phyloP scores from a whole-genome alignment of 306 rosid species.

The Hippophae rhamnoides region DNA sequence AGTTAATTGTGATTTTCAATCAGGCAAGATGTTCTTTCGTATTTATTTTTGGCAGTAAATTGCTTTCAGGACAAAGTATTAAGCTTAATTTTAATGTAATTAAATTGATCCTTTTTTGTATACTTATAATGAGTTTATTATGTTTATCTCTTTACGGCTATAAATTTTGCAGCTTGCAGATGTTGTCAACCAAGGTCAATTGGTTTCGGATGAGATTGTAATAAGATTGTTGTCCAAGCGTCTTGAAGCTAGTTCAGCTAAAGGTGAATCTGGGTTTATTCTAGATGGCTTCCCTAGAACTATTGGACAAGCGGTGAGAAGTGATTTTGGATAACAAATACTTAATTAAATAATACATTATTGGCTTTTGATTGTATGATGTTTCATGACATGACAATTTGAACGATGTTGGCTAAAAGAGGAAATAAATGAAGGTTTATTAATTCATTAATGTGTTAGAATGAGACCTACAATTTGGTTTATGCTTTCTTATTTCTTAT shows the following conservation, averaged over 20 bases:
- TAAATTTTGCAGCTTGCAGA: conserved; percentile 34
- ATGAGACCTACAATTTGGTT: not conserved
- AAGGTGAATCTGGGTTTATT: conserved; percentile 38
- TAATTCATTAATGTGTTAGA: not conserved
- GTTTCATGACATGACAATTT: not conserved
- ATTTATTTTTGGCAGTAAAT: not conserved
- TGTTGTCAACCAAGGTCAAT: conserved; percentile 35
- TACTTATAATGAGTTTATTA: not conserved
- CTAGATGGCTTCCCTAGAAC: conserved; percentile 50
- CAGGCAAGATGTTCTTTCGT: too few relatives aligned
- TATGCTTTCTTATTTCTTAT: not conserved
- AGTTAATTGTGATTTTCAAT: too few relatives aligned
- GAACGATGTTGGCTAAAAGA: conserved; percentile 1
- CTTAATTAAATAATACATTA: too few relatives aligned
- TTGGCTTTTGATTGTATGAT: not conserved
- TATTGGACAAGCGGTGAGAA: conserved; percentile 36
- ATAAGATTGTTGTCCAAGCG: conserved; percentile 36
- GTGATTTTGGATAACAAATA: not conserved
- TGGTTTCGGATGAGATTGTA: conserved; percentile 45
- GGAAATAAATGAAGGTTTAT: not conserved
- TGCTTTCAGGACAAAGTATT: not conserved
- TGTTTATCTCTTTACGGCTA: not conserved
- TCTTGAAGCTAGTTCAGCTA: conserved; percentile 27
- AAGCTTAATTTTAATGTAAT: not conserved
- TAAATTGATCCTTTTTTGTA: not conserved